Conservation (phyloP, 441 rosid genomes). For the Corymbia calophylla region DNA sequence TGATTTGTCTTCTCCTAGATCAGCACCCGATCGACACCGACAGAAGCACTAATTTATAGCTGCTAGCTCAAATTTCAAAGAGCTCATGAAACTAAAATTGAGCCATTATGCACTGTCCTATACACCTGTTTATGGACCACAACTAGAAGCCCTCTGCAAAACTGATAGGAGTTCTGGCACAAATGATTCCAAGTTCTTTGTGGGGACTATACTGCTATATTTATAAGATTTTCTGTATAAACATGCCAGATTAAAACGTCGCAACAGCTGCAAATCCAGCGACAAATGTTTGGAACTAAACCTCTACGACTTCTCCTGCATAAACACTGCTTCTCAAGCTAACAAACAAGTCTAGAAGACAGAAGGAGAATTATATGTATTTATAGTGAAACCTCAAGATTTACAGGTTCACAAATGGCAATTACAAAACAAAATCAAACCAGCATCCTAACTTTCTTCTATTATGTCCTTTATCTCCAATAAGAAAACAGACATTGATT, state of each 20-base stretch:
- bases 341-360: not conserved
- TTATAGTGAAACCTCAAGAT: not conserved
- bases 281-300: fast-evolving
- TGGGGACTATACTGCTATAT: not conserved
- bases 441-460: not conserved
- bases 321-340: not conserved
- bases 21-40: not conserved
- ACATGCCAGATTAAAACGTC: not conserved
- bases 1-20: not conserved
- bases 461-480: not conserved
- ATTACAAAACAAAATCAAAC: not conserved
- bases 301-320: not conserved
- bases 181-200: not conserved
- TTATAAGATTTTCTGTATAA: not conserved
- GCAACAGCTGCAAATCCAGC: not conserved
- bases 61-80: not conserved
- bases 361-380: not conserved
- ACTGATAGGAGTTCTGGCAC: not conserved
- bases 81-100: not conserved
- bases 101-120: not conserved
- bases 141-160: not conserved
- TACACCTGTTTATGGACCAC: not conserved
- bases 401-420: not conserved
- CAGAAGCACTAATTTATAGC: not conserved
- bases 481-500: not conserved